Evolutionary conservation across 2,329 filamentous ascomycete species (phyloP), one percentile per base, ranked within the genome.

Genomic region (Didymella segeticola): DNA sequence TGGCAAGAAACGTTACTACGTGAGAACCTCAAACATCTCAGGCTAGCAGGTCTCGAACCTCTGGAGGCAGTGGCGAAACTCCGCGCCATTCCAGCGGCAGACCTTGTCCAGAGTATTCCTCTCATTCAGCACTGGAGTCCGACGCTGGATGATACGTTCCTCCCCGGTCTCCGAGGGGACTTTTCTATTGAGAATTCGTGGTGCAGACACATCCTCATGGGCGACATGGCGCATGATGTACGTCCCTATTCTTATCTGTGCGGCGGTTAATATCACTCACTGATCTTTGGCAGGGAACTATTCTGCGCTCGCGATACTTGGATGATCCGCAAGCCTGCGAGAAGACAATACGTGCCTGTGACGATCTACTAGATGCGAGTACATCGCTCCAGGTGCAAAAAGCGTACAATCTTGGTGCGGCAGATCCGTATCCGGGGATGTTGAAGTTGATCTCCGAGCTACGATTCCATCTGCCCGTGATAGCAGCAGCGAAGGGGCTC

Each of bases 221-320:
- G 38, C 14, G 38, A 41, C 1, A 41, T 41, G 38, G 38, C 38
- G n/a, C 38, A 41, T 19, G 38, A 41, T 41, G 38, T 41, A 41
- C 27, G 38, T 27, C 23, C 19, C 23, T 15, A 15, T 23, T 29
- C 9, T 2, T 29, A n/a, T n/a, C 23, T 5, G 23, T 27, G 23
- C 23, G 8, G 23, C 23, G 19, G 23, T 15, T 14, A 29, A 19
- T 19, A 2, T 15, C 23, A 29, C 23, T 41, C 8, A 41, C 14
- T 27, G n/a, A 41, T 19, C 8, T n/a, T 29, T 41, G 27, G 19
- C 14, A 41, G 38, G 38, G 38, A 17, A 41, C 38, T 19, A 41
- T 41, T 29, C 23, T 41, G 23, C 38, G 38, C 12, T 41, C 38
- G 29, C 23, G 23, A 19, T 41, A 41, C 19, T 25, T 41, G 23